These are phyloP conservation scores for Botrytis squamosa DNA, from an alignment of 2,329 filamentous ascomycete genomes.

Conservation along the genomic window DNA sequence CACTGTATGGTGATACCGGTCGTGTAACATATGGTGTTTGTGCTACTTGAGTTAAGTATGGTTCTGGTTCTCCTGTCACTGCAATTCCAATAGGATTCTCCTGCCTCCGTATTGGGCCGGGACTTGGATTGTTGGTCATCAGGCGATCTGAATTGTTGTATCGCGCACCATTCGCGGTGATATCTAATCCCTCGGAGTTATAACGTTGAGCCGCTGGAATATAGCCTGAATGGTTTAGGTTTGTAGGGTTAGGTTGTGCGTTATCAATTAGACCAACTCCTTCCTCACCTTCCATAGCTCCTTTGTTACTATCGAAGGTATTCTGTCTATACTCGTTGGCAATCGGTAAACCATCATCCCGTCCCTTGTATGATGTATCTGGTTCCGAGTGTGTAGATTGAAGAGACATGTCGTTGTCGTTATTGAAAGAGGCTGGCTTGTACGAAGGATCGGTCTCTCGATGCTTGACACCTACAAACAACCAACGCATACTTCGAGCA, in stretches of 20 bases:
- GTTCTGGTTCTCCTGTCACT: constrained; percentile 25
- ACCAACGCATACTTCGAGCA: constrained; percentile 70
- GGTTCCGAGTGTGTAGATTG: constrained; percentile 19
- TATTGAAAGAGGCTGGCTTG: constrained; percentile 32
- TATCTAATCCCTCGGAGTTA: constrained; percentile 34
- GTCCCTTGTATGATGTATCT: constrained; percentile 29
- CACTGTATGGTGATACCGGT: neutral
- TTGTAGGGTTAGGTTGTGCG: constrained; percentile 36
- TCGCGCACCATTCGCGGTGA: constrained; percentile 24
- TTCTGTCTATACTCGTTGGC: constrained; percentile 37
- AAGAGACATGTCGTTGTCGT: constrained; percentile 30
- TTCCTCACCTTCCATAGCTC: constrained; percentile 32
- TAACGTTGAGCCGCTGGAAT: constrained; percentile 36
- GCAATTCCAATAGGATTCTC: constrained; percentile 32
- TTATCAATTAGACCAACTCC: constrained; percentile 35
- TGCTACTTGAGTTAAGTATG: constrained; percentile 31
- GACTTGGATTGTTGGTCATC: constrained; percentile 24
- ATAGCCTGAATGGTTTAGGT: constrained; percentile 28
- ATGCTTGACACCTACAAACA: constrained; percentile 69
- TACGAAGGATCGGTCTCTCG: constrained; percentile 56
- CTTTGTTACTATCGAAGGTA: constrained; percentile 31
- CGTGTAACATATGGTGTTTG: constrained; percentile 18
- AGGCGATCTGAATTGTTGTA: constrained; percentile 28
- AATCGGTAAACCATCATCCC: constrained; percentile 31
- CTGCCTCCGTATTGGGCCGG: constrained; percentile 20